These are phyloP conservation scores for Alternaria sp. DNA, from an alignment of 2,329 filamentous ascomycete species.

Conservation along the genomic window DNA sequence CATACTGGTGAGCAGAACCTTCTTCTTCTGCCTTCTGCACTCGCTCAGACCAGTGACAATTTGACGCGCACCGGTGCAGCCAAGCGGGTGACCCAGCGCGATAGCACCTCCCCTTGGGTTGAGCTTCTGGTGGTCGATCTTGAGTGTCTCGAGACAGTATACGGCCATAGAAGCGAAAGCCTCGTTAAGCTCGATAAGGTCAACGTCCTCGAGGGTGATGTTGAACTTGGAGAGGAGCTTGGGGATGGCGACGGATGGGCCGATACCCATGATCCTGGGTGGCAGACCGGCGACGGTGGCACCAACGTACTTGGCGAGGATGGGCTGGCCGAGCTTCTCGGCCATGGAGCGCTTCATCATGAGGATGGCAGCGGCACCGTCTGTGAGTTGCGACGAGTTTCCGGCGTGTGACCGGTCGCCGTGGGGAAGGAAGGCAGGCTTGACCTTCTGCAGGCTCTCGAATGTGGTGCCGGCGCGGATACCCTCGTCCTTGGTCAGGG, in stretches of 20 bases:
- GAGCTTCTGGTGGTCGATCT: constrained; percentile 76
- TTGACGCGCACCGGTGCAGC: constrained; percentile 76
- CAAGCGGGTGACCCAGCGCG: constrained; percentile 82
- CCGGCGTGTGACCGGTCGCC: constrained; percentile 87
- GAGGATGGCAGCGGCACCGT: constrained; percentile 87
- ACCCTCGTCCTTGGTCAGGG: constrained; percentile 85
- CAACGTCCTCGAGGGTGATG: constrained; percentile 79
- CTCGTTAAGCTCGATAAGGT: constrained; percentile 95
- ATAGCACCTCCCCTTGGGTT: constrained; percentile 84
- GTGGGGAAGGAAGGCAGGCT: constrained; percentile 88
- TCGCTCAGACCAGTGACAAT: constrained; percentile 91
- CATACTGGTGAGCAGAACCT: constrained; percentile 91
- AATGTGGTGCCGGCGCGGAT: constrained; percentile 88
- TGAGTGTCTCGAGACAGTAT: constrained; percentile 76
- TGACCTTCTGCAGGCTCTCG: constrained; percentile 82
- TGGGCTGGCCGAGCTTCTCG: constrained; percentile 83
- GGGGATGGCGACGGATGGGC: constrained; percentile 71
- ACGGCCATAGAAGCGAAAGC: constrained; percentile 98
- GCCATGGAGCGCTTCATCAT: constrained; percentile 95
- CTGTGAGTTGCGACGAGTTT: constrained; percentile 93
- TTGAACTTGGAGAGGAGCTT: constrained; percentile 86
- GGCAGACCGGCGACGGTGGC: constrained; percentile 89
- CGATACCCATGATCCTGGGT: constrained; percentile 96
- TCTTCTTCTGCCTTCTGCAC: constrained; percentile 82
- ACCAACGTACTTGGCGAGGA: constrained; percentile 92